Conservation (phyloP, 164 flowering plant genomes). For the Chloranthus sessilifolius region DNA sequence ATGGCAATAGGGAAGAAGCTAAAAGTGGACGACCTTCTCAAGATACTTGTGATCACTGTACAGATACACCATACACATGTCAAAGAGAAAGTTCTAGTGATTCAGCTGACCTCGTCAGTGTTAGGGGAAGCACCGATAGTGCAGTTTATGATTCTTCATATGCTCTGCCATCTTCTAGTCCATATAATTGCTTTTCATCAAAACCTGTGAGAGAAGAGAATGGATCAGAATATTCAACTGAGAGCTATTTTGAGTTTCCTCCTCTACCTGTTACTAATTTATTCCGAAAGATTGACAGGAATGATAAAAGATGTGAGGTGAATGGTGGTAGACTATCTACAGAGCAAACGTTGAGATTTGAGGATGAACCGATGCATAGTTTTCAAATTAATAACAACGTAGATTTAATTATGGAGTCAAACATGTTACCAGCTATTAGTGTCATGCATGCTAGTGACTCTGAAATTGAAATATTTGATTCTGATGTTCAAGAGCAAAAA, state of each 20-base stretch:
- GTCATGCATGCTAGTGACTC: conserved; percentile 20
- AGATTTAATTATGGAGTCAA: conserved; percentile 60
- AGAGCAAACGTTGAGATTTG: conserved; percentile 26
- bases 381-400: conserved; percentile 66
- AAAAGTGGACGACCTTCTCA: conserved; percentile 32
- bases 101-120: conserved; percentile 47
- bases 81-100: conserved; percentile 47
- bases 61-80: conserved; percentile 30
- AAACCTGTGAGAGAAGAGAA: conserved; percentile 24
- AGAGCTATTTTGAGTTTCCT: conserved; percentile 57
- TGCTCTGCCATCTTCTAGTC: conserved; percentile 29
- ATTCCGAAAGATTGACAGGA: conserved; percentile 38
- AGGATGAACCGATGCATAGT: conserved; percentile 57
- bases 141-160: conserved; percentile 42
- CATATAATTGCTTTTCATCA: conserved; percentile 24
- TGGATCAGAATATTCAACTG: conserved; percentile 27
- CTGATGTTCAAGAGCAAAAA: conserved; percentile 20
- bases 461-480: conserved; percentile 34
- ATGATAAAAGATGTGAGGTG: conserved; percentile 17
- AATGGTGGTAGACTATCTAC: conserved; percentile 26
- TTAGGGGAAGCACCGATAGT: conserved; percentile 46
- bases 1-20: conserved; percentile 27
- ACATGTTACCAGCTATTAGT: conserved; percentile 25
- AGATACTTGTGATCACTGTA: conserved; percentile 30
- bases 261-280: conserved; percentile 67